phyloP scores from a whole-genome alignment of 345 rosid genomes.

The Hevea brasiliensis region DNA sequence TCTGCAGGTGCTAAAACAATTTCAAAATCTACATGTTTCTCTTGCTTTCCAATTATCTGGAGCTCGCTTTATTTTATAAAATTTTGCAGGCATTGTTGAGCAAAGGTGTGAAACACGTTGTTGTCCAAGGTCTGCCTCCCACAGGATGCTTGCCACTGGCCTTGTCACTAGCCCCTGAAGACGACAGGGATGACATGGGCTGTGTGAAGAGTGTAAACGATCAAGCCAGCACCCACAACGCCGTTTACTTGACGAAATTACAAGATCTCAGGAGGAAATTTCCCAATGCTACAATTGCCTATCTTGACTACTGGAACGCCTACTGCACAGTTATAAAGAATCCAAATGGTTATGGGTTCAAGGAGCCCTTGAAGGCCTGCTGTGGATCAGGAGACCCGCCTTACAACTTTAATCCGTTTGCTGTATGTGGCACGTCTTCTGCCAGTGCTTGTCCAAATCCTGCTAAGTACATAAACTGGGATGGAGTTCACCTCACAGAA shows the following conservation, averaged over 20 bases:
- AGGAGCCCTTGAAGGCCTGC: conserved; percentile 70
- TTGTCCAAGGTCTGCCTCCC: conserved; percentile 76
- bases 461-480: conserved; percentile 76
- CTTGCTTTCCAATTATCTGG: background rate
- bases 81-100: conserved; percentile 56
- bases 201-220: conserved; percentile 70
- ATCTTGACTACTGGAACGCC: conserved; percentile 83
- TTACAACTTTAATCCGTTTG: conserved; percentile 58
- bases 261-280: conserved; percentile 52
- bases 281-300: conserved; percentile 57
- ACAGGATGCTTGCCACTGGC: conserved; percentile 78
- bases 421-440: conserved; percentile 56
- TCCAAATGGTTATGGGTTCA: conserved; percentile 57
- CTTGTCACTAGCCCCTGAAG: conserved; percentile 51
- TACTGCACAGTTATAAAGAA: conserved; percentile 50
- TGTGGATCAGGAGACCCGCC: conserved; percentile 73
- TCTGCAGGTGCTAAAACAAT: conserved; percentile 48
- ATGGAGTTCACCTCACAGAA: conserved; percentile 94
- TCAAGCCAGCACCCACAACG: conserved; percentile 54
- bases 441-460: conserved; percentile 54
- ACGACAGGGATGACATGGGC: conserved; percentile 71
- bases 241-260: conserved; percentile 44
- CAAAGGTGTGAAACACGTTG: conserved; percentile 69
- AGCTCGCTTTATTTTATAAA: background rate
- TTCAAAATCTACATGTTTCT: background rate